Percentiles rank a stretch among this genome's conserved stretches.
phyloP scores from a whole-genome alignment of 179 eudicot genomes.

The Amaranthus tricolor region DNA sequence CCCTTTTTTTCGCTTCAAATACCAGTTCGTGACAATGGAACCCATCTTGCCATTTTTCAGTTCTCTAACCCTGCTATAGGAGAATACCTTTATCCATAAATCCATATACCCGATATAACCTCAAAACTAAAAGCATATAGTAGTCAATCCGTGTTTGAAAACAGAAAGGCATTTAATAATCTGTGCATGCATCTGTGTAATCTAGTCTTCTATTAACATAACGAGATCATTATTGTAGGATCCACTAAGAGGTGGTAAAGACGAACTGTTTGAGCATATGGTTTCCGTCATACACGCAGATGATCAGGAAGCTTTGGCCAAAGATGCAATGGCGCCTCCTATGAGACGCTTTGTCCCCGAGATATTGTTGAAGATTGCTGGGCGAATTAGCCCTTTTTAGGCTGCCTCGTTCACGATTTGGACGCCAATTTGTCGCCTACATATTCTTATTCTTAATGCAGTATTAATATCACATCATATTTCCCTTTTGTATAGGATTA shows the following conservation, averaged over 20 bases:
- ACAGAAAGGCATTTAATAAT: not conserved
- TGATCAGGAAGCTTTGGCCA: constrained; percentile 69
- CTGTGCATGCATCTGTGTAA: not conserved
- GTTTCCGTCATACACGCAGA: constrained; percentile 59
- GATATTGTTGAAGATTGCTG: constrained; percentile 74
- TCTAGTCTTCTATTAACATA: not conserved
- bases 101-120: not conserved
- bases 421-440: not conserved
- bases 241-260: constrained; percentile 87
- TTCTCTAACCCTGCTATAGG: not conserved
- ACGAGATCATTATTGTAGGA: constrained; percentile 46
- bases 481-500: constrained; percentile 20
- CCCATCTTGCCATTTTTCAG: not conserved
- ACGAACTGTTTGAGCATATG: constrained; percentile 67
- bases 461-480: not conserved
- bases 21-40: not conserved
- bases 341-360: constrained; percentile 87
- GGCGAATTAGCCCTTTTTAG: constrained; percentile 78
- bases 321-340: constrained; percentile 67
- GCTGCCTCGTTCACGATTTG: not conserved
- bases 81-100: not conserved
- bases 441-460: constrained; percentile 2
- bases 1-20: no score
- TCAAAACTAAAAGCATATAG: not conserved
- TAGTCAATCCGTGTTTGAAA: not conserved